Evolutionary conservation across 1,284 basidiomycete species (phyloP).

Genomic region (Marasmius tenuissimus): DNA sequence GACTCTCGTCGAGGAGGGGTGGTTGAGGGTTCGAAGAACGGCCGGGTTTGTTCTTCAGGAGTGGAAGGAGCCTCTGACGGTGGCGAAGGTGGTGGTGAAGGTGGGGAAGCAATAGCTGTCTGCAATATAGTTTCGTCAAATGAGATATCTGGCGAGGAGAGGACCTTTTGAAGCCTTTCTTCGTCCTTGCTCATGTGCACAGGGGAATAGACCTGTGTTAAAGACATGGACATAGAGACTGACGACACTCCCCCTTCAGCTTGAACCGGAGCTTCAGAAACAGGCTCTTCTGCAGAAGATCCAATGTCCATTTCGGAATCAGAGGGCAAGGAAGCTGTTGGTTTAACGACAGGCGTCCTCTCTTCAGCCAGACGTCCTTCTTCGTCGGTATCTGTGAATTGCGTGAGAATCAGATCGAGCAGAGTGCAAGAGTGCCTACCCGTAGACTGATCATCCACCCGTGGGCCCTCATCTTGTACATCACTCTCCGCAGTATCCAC

Average conservation of each 20-base stretch:
- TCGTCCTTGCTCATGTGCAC: slow-evolving; percentile 17
- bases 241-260: neutral
- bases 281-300: neutral
- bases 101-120: slow-evolving; percentile 17
- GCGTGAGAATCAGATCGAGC: neutral
- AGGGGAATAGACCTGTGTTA: slow-evolving; percentile 19
- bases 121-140: slow-evolving; percentile 15
- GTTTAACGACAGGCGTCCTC: slow-evolving; percentile 39
- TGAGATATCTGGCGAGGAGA: slow-evolving; percentile 19
- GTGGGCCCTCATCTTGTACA: neutral
- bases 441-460: neutral
- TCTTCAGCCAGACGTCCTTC: slow-evolving; percentile 29
- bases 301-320: neutral
- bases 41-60: slow-evolving; percentile 17
- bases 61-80: slow-evolving; percentile 18
- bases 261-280: neutral
- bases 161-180: slow-evolving; percentile 16
- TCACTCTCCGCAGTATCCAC: neutral
- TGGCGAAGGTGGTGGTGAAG: slow-evolving; percentile 31
- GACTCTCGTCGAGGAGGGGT: slow-evolving; percentile 47
- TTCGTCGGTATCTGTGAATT: slow-evolving; percentile 23
- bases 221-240: slow-evolving; percentile 1
- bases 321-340: slow-evolving; percentile 24
- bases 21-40: slow-evolving; percentile 37
- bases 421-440: neutral